A percentile compares a stretch with the other conserved stretches of the same genome.
phyloP scores from a whole-genome alignment of 306 rosid genomes.

The Myrica gale region DNA sequence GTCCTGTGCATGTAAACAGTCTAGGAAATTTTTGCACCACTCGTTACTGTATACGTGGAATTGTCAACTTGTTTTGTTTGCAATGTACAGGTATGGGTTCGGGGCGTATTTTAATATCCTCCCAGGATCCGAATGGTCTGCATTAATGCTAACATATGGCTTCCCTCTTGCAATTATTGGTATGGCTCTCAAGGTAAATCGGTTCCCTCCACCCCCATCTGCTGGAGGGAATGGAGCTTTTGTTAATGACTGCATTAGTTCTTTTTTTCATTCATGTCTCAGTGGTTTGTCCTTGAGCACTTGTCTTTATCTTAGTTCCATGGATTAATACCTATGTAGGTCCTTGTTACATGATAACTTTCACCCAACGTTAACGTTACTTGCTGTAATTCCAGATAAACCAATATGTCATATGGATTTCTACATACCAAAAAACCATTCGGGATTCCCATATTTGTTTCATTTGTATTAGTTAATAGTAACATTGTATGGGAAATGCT shows the following conservation, averaged over 20 bases:
- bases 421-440: neutral
- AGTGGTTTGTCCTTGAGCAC: neutral
- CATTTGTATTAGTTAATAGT: too few relatives aligned
- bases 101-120: slow-evolving; percentile 91
- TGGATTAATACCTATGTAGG: neutral
- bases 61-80: slow-evolving; percentile 15
- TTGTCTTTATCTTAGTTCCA: neutral
- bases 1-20: neutral
- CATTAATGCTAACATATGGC: slow-evolving; percentile 91
- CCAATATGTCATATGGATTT: neutral
- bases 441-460: neutral
- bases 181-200: slow-evolving; percentile 91
- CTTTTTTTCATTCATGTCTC: too few relatives aligned
- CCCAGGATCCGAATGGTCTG: slow-evolving; percentile 99
- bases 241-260: too few relatives aligned
- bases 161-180: slow-evolving; percentile 99
- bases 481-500: neutral
- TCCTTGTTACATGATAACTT: neutral
- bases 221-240: too few relatives aligned
- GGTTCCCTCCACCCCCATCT: too few relatives aligned
- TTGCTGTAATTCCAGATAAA: neutral
- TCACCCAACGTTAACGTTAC: neutral
- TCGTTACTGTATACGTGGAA: neutral
- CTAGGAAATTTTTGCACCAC: neutral
- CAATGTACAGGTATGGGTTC: slow-evolving; percentile 70